Evolutionary conservation across 2,329 filamentous ascomycete genomes (phyloP).

Genomic region (Fusarium lateritium): DNA sequence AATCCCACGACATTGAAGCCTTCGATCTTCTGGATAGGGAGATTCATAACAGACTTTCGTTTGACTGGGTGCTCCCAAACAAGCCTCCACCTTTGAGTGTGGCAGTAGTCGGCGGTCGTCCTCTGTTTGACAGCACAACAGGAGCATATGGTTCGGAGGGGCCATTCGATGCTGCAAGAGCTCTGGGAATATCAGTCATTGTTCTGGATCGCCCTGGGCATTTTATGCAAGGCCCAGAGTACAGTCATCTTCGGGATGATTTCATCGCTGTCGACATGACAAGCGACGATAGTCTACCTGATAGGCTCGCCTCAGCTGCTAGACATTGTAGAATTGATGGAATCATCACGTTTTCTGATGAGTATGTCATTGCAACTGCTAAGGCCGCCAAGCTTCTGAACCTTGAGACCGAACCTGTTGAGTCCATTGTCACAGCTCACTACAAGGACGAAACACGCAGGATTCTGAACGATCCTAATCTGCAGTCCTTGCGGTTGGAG

Average conservation of each 20-base stretch:
- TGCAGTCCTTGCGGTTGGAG: background rate
- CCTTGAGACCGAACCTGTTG: background rate
- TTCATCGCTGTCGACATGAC: slow-evolving; percentile 7
- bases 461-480: background rate
- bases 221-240: slow-evolving; percentile 1
- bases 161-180: background rate
- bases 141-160: background rate
- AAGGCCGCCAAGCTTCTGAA: background rate
- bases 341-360: background rate
- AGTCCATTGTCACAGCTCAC: slow-evolving; percentile 6
- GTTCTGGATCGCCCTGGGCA: background rate
- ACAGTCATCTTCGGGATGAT: background rate
- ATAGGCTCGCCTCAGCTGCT: background rate
- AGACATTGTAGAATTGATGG: background rate
- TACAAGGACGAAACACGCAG: slow-evolving; percentile 2
- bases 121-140: slow-evolving; percentile 1
- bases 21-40: background rate
- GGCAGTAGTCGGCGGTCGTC: slow-evolving; percentile 1
- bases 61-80: background rate
- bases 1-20: background rate
- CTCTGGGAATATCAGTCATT: background rate
- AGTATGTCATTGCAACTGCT: background rate
- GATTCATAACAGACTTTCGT: background rate
- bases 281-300: background rate
- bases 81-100: background rate